These are phyloP conservation scores for Agapanthus africanus DNA, from an alignment of 106 monocot species.

Conservation along the genomic window DNA sequence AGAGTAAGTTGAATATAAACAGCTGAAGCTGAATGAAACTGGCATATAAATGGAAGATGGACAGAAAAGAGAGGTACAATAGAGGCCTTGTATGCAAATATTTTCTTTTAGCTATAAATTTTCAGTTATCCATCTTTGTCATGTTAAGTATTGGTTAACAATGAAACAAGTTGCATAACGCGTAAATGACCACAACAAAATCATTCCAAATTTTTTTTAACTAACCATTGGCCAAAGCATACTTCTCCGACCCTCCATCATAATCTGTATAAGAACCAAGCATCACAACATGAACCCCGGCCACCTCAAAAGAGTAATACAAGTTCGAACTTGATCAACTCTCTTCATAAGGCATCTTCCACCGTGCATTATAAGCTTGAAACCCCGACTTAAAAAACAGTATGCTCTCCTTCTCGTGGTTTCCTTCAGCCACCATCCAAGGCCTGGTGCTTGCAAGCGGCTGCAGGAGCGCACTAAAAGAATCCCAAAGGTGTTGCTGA, in stretches of 20 bases:
- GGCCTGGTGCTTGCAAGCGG: slow-evolving; percentile 83
- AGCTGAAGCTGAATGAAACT: no score
- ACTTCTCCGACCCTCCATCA: slow-evolving; percentile 69
- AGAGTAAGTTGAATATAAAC: no score
- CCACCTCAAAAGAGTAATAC: slow-evolving; percentile 83
- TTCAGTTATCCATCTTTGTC: no score
- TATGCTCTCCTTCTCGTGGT: slow-evolving; percentile 90
- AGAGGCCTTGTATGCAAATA: no score
- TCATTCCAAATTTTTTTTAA: not conserved
- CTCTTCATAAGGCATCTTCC: slow-evolving; percentile 93
- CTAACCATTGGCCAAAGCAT: slow-evolving; percentile 85
- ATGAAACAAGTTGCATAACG: not conserved
- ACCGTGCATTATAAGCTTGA: slow-evolving; percentile 82
- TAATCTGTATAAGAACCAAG: slow-evolving; percentile 93
- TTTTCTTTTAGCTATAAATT: no score
- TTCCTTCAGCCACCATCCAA: slow-evolving; percentile 98
- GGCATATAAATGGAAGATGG: no score
- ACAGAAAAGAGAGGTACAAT: no score
- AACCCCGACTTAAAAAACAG: slow-evolving; percentile 47
- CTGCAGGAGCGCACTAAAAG: slow-evolving; percentile 74
- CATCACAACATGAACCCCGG: slow-evolving; percentile 81
- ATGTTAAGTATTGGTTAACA: not conserved
- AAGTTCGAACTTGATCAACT: slow-evolving; percentile 82
- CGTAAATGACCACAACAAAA: no score
- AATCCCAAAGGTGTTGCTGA: slow-evolving; percentile 75